Conservation (phyloP, 345 rosid genomes). For the Fremontodendron californicum region DNA sequence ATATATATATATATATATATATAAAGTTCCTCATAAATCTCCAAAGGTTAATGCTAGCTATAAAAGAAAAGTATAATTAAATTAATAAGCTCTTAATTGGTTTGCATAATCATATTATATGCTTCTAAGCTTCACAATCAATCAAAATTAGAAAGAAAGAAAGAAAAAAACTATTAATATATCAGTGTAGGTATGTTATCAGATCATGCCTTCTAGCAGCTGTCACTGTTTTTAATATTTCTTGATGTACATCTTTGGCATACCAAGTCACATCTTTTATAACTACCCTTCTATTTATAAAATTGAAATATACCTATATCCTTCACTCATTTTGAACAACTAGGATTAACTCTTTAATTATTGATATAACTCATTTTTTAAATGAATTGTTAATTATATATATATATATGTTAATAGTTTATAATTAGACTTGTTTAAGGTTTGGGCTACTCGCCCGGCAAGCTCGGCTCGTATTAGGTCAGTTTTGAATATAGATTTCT, state of each 20-base stretch:
- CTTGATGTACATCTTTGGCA: background rate
- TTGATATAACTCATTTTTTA: background rate
- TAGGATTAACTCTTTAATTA: background rate
- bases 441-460: too few species aligned
- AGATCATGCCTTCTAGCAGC: background rate
- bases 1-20: too few species aligned
- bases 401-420: too few species aligned
- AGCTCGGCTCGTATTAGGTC: too few species aligned
- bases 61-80: too few species aligned
- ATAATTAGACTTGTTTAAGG: too few species aligned
- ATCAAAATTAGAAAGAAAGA: background rate
- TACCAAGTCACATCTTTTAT: background rate
- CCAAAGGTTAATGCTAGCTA: too few species aligned
- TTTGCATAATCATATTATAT: background rate
- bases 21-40: too few species aligned
- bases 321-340: background rate
- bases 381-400: background rate
- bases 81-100: too few species aligned
- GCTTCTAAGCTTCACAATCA: background rate
- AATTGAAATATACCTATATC: background rate
- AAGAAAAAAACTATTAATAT: too few species aligned
- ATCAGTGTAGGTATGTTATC: background rate
- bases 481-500: too few species aligned
- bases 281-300: background rate
- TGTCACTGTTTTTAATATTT: background rate